phyloP scores from a whole-genome alignment of 2,329 filamentous ascomycete species.

The Cladorrhinum sp. region DNA sequence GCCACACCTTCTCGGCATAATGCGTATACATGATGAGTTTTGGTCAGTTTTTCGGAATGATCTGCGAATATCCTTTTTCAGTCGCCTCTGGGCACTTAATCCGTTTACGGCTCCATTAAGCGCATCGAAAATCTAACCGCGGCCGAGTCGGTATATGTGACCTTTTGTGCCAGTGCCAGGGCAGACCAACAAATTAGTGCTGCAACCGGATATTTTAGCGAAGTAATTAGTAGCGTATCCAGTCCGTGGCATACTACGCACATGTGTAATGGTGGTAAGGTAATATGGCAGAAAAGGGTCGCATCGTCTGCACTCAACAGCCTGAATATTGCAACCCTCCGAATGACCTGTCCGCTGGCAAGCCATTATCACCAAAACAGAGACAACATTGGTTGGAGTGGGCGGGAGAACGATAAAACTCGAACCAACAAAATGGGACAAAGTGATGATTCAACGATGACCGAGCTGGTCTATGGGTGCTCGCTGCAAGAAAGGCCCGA shows the following conservation, averaged over 20 bases:
- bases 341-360: background rate
- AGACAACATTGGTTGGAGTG: background rate
- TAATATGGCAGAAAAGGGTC: background rate
- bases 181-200: background rate
- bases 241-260: too few relatives aligned
- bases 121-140: background rate
- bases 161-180: background rate
- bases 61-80: background rate
- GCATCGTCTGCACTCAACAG: background rate
- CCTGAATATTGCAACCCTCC: constrained; percentile 5
- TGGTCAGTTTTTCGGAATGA: background rate
- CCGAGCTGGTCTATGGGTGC: background rate
- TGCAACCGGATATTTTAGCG: background rate
- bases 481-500: constrained; percentile 8
- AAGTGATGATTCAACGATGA: background rate
- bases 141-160: background rate
- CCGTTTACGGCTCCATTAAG: background rate
- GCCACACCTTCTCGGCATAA: background rate
- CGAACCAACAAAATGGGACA: background rate
- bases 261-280: background rate
- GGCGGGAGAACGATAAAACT: background rate
- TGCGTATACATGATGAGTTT: background rate
- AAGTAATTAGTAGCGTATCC: too few relatives aligned
- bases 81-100: background rate
- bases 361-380: background rate